Evolutionary conservation across 2,329 filamentous ascomycete genomes (phyloP), one percentile per base, ranked within the genome.

Genomic region (Ascochyta clinopodiicola): DNA sequence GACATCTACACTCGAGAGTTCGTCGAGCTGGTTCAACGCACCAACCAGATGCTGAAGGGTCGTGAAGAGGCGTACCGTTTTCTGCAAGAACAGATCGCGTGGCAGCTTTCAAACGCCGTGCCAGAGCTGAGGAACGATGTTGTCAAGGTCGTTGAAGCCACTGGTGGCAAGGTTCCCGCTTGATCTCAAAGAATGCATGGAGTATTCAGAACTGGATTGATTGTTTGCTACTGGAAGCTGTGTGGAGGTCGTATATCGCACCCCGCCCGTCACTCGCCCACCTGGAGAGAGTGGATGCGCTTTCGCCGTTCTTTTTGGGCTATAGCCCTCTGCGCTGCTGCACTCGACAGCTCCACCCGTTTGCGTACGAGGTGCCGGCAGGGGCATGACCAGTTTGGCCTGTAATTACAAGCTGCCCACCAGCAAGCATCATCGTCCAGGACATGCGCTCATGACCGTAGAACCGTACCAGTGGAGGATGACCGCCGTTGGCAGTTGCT

Each of bases 1-100:
- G 86, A 88, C 64, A 87, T 88, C 62, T 88, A 87, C 72, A 88
- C 85, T 8, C 80, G 86, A 40, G 85, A 88, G 62, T 87, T 88
- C 60, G 84, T 88, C 39, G 86, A 88, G 72, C 77, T 84, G 25
- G 84, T 86, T 8, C 85, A 87, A 75, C 79, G 81, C 57, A 81
- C 82, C 44, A 88, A 88, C 60, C 84, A 87, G 66, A 81, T 84
- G 71, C 73, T 87, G 46, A 86, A 84, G 62, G 86, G 86, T 29
- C 84, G 85, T 63, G 79, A 78, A 51, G 80, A 86, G 64, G 86
- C 84, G 1, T 87, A 86, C 71, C 80, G 79, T 10, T 73, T 78
- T 39, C 85, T 88, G 58, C 79, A 83, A 54, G 82, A 87, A 69
- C 80, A 86, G 36, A 73, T 88, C 58, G 85, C 83, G 3, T 72